These are phyloP conservation scores for Trebouxia sp. DNA, from an alignment of 139 green algal genomes.

Conservation along the genomic window DNA sequence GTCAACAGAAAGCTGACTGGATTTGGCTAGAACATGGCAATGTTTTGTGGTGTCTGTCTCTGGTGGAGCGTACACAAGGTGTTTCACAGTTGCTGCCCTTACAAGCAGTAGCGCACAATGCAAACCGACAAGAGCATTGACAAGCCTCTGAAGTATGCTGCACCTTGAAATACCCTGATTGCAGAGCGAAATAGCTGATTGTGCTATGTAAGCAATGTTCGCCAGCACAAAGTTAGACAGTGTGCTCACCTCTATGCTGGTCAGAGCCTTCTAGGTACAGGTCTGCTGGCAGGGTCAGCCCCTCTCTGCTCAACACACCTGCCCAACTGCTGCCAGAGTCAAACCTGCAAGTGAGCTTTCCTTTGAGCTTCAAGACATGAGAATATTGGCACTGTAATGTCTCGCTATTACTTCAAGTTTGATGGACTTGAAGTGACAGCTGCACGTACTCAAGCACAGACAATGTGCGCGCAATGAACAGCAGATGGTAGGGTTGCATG, in stretches of 20 bases:
- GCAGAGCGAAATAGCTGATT: too few species aligned
- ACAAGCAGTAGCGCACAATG: too few species aligned
- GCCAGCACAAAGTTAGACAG: not conserved
- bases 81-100: too few species aligned
- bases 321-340: slow-evolving; percentile 94
- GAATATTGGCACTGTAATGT: not conserved
- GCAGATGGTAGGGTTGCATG: not conserved
- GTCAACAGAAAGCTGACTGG: too few species aligned
- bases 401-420: not conserved
- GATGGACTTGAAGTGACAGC: not conserved
- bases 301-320: slow-evolving; percentile 69
- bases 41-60: too few species aligned
- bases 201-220: too few species aligned
- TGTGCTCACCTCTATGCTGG: slow-evolving; percentile 85
- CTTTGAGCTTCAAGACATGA: not conserved
- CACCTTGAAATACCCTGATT: too few species aligned
- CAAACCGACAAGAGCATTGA: too few species aligned
- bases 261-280: slow-evolving; percentile 98
- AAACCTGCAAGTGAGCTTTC: slow-evolving; percentile 10
- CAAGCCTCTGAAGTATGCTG: too few species aligned
- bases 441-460: not conserved
- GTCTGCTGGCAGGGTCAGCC: slow-evolving; percentile 85
- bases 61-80: too few species aligned
- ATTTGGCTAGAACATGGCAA: too few species aligned
- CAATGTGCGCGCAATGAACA: not conserved